Percentiles rank a stretch among this genome's conserved stretches.
These are phyloP conservation scores for Alternaria burnsii DNA, from an alignment of 2,329 filamentous ascomycete genomes.

Conservation along the genomic window DNA sequence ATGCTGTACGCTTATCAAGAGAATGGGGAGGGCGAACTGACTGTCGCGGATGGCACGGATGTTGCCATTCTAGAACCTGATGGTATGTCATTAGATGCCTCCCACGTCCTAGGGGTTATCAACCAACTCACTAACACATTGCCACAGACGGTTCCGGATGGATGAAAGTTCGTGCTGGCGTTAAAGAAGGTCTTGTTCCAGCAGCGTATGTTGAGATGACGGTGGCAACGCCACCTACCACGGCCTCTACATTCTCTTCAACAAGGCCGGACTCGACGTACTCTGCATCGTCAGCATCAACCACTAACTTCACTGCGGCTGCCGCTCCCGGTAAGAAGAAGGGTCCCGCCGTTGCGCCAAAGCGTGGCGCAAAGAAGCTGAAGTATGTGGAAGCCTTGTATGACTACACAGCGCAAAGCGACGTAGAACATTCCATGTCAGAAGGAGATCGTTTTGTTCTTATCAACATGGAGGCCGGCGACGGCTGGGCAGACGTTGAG, in stretches of 20 bases:
- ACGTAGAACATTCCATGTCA: slow-evolving; percentile 86
- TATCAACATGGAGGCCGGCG: slow-evolving; percentile 84
- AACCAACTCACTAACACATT: slow-evolving; percentile 28
- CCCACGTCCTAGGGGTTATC: slow-evolving; percentile 26
- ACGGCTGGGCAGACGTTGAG: slow-evolving; percentile 98
- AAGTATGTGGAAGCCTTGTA: slow-evolving; percentile 94
- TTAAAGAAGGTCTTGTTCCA: slow-evolving; percentile 85
- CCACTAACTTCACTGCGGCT: slow-evolving; percentile 58
- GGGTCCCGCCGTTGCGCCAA: slow-evolving; percentile 89
- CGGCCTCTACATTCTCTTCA: slow-evolving; percentile 41
- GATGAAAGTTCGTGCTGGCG: slow-evolving; percentile 81
- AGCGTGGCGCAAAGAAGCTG: slow-evolving; percentile 89
- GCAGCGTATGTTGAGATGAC: slow-evolving; percentile 81
- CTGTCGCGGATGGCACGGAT: slow-evolving; percentile 79
- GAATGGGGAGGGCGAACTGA: slow-evolving; percentile 80
- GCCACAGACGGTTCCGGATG: slow-evolving; percentile 84
- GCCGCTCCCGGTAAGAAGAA: slow-evolving; percentile 73
- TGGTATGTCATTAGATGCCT: slow-evolving; percentile 66
- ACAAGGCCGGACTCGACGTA: slow-evolving; percentile 66
- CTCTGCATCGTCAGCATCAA: slow-evolving; percentile 79
- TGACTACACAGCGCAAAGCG: slow-evolving; percentile 85
- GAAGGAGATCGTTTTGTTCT: slow-evolving; percentile 94
- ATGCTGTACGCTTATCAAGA: slow-evolving; percentile 92
- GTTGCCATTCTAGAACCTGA: slow-evolving; percentile 84
- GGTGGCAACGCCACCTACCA: slow-evolving; percentile 49